Conservation (phyloP, 805 yeast genomes). For the Hanseniaspora lachancei region DNA sequence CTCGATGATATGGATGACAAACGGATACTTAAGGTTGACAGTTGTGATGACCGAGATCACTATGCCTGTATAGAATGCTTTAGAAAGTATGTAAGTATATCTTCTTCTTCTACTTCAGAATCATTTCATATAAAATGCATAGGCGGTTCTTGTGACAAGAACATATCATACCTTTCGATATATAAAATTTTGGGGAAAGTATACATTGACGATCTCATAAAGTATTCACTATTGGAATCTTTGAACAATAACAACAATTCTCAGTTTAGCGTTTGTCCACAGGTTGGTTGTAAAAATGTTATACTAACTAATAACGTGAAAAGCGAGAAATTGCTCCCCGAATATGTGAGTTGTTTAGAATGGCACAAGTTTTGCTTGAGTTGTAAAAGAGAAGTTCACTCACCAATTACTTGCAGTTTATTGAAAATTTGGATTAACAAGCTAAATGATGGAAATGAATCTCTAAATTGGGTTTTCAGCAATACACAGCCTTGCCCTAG, state of each 20-base stretch:
- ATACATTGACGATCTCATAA: constrained; percentile 30
- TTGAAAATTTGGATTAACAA: constrained; percentile 62
- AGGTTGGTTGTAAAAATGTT: constrained; percentile 56
- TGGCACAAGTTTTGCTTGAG: constrained; percentile 65
- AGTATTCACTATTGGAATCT: constrained; percentile 40
- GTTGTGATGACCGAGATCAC: constrained; percentile 50
- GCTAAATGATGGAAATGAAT: constrained; percentile 77
- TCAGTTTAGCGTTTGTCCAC: constrained; percentile 62
- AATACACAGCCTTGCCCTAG: constrained; percentile 80
- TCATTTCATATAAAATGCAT: constrained; percentile 50
- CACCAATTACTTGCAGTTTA: constrained; percentile 69
- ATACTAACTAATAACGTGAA: constrained; percentile 21
- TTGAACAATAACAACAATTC: constrained; percentile 27
- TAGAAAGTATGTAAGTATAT: constrained; percentile 40
- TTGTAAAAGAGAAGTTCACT: constrained; percentile 65
- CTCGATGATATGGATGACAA: constrained; percentile 20
- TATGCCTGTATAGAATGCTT: constrained; percentile 52
- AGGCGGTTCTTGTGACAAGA: constrained; percentile 28
- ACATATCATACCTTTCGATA: constrained; percentile 33
- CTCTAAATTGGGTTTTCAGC: constrained; percentile 71
- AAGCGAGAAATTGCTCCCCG: constrained; percentile 23
- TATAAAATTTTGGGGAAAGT: constrained; percentile 17
- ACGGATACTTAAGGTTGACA: constrained; percentile 34
- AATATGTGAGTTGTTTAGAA: constrained; percentile 45
- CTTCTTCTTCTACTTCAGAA: constrained; percentile 35